These are phyloP conservation scores for Hortiboletus campestris DNA, from an alignment of 768 basidiomycete genomes.

Conservation along the genomic window DNA sequence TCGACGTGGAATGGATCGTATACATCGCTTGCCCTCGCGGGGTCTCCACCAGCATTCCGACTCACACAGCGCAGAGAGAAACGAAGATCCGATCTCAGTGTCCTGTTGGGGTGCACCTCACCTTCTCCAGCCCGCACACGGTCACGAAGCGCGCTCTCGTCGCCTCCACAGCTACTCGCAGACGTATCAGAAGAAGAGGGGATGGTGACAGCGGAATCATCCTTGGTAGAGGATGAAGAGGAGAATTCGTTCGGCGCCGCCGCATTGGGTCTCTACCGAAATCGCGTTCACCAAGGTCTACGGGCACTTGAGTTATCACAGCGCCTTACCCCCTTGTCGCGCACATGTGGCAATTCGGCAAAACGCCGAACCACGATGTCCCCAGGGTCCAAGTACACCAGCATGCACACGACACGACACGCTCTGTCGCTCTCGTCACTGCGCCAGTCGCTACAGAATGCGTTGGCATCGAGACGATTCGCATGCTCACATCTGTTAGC, in stretches of 20 bases:
- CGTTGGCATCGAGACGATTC: slow-evolving; percentile 70
- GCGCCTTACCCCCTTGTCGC: slow-evolving; percentile 14
- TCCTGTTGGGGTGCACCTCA: slow-evolving; percentile 40
- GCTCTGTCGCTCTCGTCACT: slow-evolving; percentile 67
- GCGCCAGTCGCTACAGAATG: slow-evolving; percentile 58
- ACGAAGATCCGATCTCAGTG: slow-evolving; percentile 53
- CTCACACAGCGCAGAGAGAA: slow-evolving; percentile 47
- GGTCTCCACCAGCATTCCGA: slow-evolving; percentile 43
- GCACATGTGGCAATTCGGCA: slow-evolving; percentile 8
- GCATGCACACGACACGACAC: slow-evolving; percentile 57
- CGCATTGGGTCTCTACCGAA: slow-evolving; percentile 60
- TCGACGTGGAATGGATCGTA: slow-evolving; percentile 78
- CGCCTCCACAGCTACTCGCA: slow-evolving; percentile 30
- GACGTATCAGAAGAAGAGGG: slow-evolving; percentile 43
- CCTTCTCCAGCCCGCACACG: slow-evolving; percentile 24
- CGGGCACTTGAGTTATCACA: slow-evolving; percentile 44
- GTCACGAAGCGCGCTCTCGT: slow-evolving; percentile 43
- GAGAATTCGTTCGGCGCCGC: slow-evolving; percentile 55
- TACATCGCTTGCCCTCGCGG: slow-evolving; percentile 45
- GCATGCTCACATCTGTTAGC: slow-evolving; percentile 79
- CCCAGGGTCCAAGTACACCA: slow-evolving; percentile 62
- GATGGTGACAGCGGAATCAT: slow-evolving; percentile 21
- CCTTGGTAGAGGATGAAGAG: slow-evolving; percentile 19
- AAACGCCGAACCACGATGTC: slow-evolving; percentile 32
- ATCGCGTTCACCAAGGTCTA: slow-evolving; percentile 48